phyloP scores from a whole-genome alignment of 2,329 filamentous ascomycete genomes.

The Trichoderma atroviride region DNA sequence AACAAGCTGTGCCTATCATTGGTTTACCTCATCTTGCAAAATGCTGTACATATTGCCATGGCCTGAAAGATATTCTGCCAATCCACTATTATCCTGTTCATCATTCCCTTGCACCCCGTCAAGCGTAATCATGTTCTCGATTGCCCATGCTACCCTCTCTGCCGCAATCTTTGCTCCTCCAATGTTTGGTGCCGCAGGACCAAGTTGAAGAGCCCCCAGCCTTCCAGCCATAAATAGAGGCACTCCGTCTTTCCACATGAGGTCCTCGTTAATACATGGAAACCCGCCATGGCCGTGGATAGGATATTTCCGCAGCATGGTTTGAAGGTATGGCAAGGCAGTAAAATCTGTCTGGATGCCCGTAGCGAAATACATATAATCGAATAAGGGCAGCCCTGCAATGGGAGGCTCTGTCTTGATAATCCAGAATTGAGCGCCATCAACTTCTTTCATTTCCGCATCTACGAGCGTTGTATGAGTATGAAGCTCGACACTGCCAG shows the following conservation, averaged over 20 bases:
- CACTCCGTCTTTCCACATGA: conserved; percentile 74
- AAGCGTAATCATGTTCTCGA: conserved; percentile 56
- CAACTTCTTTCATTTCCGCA: conserved; percentile 52
- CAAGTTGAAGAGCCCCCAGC: conserved; percentile 67
- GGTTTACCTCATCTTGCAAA: neutral
- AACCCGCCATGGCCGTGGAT: conserved; percentile 66
- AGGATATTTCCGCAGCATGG: conserved; percentile 61
- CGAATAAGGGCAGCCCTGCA: conserved; percentile 55
- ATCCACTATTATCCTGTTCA: conserved; percentile 23
- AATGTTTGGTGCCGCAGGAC: conserved; percentile 73
- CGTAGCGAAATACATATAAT: conserved; percentile 78
- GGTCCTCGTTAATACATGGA: conserved; percentile 73
- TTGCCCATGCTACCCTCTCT: conserved; percentile 71
- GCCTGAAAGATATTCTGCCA: conserved; percentile 40
- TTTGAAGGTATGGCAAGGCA: conserved; percentile 62
- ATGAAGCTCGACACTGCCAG: conserved; percentile 56
- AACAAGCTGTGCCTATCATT: neutral
- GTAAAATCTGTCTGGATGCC: conserved; percentile 67
- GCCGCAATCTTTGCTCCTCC: conserved; percentile 73
- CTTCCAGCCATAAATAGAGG: conserved; percentile 73
- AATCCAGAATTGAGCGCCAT: conserved; percentile 41
- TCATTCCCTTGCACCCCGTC: conserved; percentile 20
- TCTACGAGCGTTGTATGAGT: conserved; percentile 59
- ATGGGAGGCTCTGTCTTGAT: conserved; percentile 58
- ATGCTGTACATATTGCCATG: conserved; percentile 43